Base-by-base conservation (phyloP, 768 basidiomycete genomes). In the Russula griseocarnosa region DNA sequence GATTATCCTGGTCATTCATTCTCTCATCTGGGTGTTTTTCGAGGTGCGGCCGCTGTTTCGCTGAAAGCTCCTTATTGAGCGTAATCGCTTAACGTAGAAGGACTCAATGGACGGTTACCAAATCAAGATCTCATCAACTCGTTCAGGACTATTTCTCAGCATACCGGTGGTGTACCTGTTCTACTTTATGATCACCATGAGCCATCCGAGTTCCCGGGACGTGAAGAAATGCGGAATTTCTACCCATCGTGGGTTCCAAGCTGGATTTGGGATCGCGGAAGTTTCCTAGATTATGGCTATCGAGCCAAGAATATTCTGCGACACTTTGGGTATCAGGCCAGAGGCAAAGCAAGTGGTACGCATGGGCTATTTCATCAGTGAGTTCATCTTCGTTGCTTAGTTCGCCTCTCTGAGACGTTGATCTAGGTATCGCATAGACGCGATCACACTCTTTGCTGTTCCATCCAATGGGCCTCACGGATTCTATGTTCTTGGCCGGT, bases 1-100 rank as follows among this genome's bases (percentile, higher is more conserved):
- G 97, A 98, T 73, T 98, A 98, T 73, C 92, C 94, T 0, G 91
- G 94, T 0, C 96, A 99, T 74, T 98, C 95, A 0, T 96, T 98
- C 75, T 93, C 90, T 11, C 92, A 98, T 71, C 79, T 98, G 2
- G 96, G 97, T n/a, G 76, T 98, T 11, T 98, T 93, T 76, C 91
- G 88, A 74, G 96, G 96, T 94, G 20, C 60, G 86, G 67, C 20
- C 44, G 57, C 44, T 46, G 46, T 28, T 46, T 58, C 44, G 36
- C 50, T 24, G 18, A 14, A 32, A 13, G 18, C 40, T n/a, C 11
- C 1, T 42, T 18, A 50, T 47, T 44, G 13, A 50, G 55, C 55
- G 10, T 60, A 18, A 18, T 58, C 63, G 58, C 13, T 47, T 14
- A 18, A 18, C 20, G 16, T 73, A 98, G 96, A 98, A 81, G 97